Percentiles rank a stretch among this genome's conserved stretches.
These are phyloP conservation scores for Lactarius hengduanensis DNA, from an alignment of 768 basidiomycete species.

Conservation along the genomic window DNA sequence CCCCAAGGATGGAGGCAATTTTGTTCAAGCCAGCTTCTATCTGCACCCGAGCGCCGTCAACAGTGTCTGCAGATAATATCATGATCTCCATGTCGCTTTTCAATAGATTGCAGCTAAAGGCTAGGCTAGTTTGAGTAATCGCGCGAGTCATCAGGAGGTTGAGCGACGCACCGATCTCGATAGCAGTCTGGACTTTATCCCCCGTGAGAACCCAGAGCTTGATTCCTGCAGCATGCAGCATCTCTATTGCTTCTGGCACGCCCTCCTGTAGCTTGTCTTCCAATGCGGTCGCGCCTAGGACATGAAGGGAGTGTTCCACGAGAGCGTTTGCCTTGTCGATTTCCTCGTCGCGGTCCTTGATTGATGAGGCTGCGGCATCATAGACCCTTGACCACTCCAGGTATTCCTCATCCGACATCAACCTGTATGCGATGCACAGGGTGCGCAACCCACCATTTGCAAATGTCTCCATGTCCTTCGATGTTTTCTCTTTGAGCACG, in stretches of 20 bases:
- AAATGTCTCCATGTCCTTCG: conserved; percentile 87
- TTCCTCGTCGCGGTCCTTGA: conserved; percentile 84
- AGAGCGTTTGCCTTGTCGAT: conserved; percentile 83
- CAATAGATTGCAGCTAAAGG: conserved; percentile 92
- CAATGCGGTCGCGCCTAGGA: conserved; percentile 92
- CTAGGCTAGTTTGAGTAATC: conserved; percentile 31
- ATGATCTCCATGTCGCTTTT: conserved; percentile 95
- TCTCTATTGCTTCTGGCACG: conserved; percentile 94
- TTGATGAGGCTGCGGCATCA: conserved; percentile 76
- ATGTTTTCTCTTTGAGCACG: conserved; percentile 70
- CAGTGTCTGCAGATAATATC: conserved; percentile 86
- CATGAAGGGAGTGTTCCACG: conserved; percentile 78
- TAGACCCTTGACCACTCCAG: conserved; percentile 73
- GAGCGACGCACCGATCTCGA: conserved; percentile 72
- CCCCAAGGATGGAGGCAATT: conserved; percentile 83
- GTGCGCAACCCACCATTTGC: conserved; percentile 93
- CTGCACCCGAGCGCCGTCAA: conserved; percentile 73
- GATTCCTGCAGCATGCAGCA: conserved; percentile 88
- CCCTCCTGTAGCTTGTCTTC: conserved; percentile 98
- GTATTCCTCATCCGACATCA: conserved; percentile 82
- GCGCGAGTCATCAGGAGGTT: neutral
- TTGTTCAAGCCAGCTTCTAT: conserved; percentile 94
- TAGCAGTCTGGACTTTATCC: conserved; percentile 97
- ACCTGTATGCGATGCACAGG: conserved; percentile 82
- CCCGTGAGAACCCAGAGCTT: conserved; percentile 98